Conservation (phyloP, 2,329 filamentous ascomycete species). For the Pseudonectria buxi region DNA sequence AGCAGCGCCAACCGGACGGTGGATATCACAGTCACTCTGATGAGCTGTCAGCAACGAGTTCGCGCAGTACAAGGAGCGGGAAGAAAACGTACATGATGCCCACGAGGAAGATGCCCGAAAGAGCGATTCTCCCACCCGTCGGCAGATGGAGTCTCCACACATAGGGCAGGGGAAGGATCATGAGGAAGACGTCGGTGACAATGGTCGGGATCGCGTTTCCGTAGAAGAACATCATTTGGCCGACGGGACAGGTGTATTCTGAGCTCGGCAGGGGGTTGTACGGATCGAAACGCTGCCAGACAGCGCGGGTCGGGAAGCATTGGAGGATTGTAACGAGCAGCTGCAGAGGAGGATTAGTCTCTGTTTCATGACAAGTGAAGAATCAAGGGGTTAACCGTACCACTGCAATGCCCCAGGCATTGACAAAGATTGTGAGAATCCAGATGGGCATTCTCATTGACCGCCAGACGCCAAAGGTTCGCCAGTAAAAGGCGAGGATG, state of each 20-base stretch:
- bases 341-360: no score
- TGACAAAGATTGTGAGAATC: constrained; percentile 7
- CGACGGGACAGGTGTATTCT: constrained; percentile 11
- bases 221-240: constrained; percentile 19
- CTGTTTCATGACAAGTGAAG: no score
- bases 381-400: constrained; percentile 7
- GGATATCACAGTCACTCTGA: no score
- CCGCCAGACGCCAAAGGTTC: constrained; percentile 13
- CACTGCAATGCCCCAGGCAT: constrained; percentile 15
- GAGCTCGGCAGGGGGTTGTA: background rate
- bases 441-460: constrained; percentile 15
- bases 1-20: constrained; percentile 9
- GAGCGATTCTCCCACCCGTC: constrained; percentile 14
- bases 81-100: no score
- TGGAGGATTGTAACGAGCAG: no score
- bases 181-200: constrained; percentile 17
- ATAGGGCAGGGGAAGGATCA: constrained; percentile 24
- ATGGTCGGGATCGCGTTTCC: constrained; percentile 23
- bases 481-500: constrained; percentile 21
- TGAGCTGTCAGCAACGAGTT: no score
- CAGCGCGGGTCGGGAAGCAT: no score
- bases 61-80: no score
- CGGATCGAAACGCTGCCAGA: no score
- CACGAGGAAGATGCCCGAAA: constrained; percentile 17
- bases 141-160: constrained; percentile 22